phyloP scores from a whole-genome alignment of 768 basidiomycete species.

The Suillus lakei region DNA sequence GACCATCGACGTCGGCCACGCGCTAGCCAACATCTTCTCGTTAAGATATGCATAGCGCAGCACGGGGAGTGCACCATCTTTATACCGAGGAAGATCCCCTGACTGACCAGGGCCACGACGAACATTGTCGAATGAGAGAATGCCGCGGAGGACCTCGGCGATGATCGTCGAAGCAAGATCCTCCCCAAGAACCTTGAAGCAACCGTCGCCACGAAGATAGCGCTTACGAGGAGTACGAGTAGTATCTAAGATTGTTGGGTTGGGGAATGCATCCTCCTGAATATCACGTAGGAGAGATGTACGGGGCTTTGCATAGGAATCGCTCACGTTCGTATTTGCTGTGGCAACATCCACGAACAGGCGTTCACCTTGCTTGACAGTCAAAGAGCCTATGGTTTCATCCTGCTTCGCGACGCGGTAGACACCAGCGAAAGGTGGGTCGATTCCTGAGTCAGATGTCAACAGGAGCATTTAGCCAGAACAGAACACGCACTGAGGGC shows the following conservation, averaged over 20 bases:
- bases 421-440: constrained; percentile 73
- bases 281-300: constrained; percentile 7
- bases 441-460: constrained; percentile 54
- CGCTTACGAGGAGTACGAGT: constrained; percentile 47
- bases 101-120: constrained; percentile 71
- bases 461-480: constrained; percentile 2
- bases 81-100: constrained; percentile 64
- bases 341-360: constrained; percentile 66
- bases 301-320: not conserved
- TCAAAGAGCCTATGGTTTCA: constrained; percentile 45
- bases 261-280: constrained; percentile 57
- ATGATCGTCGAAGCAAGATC: constrained; percentile 63
- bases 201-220: constrained; percentile 55
- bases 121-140: constrained; percentile 62
- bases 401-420: constrained; percentile 59
- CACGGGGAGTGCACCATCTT: constrained; percentile 50
- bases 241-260: constrained; percentile 50
- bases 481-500: constrained; percentile 59
- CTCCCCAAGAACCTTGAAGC: constrained; percentile 55
- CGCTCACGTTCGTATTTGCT: constrained; percentile 62
- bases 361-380: constrained; percentile 51
- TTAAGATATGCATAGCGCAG: constrained; percentile 62
- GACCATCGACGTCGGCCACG: constrained; percentile 75
- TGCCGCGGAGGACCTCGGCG: constrained; percentile 61
- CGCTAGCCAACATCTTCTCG: constrained; percentile 47